Evolutionary conservation across 306 rosid genomes (phyloP), one percentile per base, ranked within the genome.

Genomic region (Vigna unguiculata): DNA sequence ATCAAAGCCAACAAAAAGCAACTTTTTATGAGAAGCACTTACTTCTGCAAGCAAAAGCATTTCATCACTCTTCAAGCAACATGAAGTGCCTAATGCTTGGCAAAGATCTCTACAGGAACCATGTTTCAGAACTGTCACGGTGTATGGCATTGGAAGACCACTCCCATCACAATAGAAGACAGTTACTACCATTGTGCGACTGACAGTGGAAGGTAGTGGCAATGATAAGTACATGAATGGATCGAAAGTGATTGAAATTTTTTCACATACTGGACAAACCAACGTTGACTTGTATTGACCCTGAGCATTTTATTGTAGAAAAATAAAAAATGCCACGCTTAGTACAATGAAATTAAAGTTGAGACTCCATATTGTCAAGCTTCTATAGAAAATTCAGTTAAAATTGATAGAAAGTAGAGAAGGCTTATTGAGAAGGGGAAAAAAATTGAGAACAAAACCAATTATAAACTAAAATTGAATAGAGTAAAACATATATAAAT

Each of bases 251-350:
- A 96, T 91, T 61, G 98, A 96, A 84, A 96, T 85, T 90, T 96
- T 96, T 77, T 86, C 72, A 79, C 99, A 96, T 21, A 51, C 83
- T 24, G 99, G 99, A 85, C 99, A 96, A 78, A 96, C 98, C 89
- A 96, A 83, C 4, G 98, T 96, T 34, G 99, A 96, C 83, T 96
- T 96, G 81, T 96, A 96, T 88, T 92, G 99, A 80, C 99, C 99
- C 99, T 96, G 97, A 57, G 71, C 72, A 82, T 79, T 78, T 65
- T 71, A 62, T 73, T 54, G 51, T 52, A 66, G 47, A 55, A 60
- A 75, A 75, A 60, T 28, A 16, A 72, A 28, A 67, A 73, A 51
- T 60, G 40, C 20, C 45, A 51, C 16, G 40, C 80, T 59, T 12
- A 46, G 74, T 38, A 22, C 40, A 4, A 22, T 60, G 74, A 32